These are phyloP conservation scores for Babesia gibsoni DNA, from an alignment of 169 alveolate species.

Conservation along the genomic window DNA sequence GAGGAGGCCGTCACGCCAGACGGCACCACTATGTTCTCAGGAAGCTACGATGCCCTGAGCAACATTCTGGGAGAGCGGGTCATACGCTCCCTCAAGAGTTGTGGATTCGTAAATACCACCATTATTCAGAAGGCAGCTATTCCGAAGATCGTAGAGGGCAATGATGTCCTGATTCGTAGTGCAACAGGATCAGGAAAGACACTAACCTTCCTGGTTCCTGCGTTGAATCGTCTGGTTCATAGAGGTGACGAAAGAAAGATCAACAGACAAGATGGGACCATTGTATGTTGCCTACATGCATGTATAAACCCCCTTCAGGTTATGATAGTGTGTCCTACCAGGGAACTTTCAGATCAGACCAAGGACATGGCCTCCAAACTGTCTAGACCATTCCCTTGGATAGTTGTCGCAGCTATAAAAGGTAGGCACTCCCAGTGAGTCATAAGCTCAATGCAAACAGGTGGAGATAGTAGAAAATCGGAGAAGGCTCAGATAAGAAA, in stretches of 20 bases:
- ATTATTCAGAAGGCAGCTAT: slow-evolving; percentile 93
- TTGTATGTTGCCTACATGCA: not conserved
- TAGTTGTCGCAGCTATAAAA: slow-evolving; percentile 77
- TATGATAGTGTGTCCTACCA: slow-evolving; percentile 76
- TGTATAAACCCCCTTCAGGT: slow-evolving; percentile 24
- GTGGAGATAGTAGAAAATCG: slow-evolving; percentile 88
- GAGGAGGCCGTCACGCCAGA: slow-evolving; percentile 24
- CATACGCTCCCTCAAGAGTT: slow-evolving; percentile 29
- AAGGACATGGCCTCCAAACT: slow-evolving; percentile 53
- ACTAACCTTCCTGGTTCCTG: slow-evolving; percentile 96
- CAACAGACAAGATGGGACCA: slow-evolving; percentile 59
- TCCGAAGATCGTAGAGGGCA: slow-evolving; percentile 93
- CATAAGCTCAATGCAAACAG: slow-evolving; percentile 63
- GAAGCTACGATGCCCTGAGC: slow-evolving; percentile 5
- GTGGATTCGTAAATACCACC: slow-evolving; percentile 83
- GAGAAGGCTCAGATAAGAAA: slow-evolving; percentile 88
- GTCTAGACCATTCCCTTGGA: slow-evolving; percentile 75
- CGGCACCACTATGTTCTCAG: slow-evolving; percentile 48
- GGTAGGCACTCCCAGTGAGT: slow-evolving; percentile 21
- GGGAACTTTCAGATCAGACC: slow-evolving; percentile 79
- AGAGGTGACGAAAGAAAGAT: slow-evolving; percentile 25
- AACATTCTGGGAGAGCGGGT: slow-evolving; percentile 32
- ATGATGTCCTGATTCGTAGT: slow-evolving; percentile 95
- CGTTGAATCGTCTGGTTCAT: slow-evolving; percentile 90
- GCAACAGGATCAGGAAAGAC: slow-evolving; percentile 99